Percentiles rank a stretch among this genome's conserved stretches.
Evolutionary conservation across 495 filamentous ascomycete species (phyloP).

Genomic region (Penicillium psychrofluorescens): DNA sequence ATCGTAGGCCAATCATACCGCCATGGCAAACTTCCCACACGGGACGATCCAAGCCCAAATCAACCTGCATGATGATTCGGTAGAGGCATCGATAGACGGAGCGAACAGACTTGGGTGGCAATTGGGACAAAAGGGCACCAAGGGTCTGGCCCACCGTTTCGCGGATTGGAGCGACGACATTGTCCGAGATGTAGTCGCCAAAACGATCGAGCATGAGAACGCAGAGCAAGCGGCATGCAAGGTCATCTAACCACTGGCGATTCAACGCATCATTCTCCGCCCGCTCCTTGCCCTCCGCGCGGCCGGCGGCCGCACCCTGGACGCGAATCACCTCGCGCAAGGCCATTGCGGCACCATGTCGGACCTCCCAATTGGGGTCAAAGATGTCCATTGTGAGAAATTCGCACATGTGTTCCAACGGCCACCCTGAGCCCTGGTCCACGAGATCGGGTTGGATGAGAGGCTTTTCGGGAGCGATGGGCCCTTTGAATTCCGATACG

Average conservation of each 20-base stretch:
- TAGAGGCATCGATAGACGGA: constrained; percentile 74
- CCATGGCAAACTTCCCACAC: constrained; percentile 96
- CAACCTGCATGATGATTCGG: constrained; percentile 85
- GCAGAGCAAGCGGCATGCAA: constrained; percentile 85
- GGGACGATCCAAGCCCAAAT: constrained; percentile 59
- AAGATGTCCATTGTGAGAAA: constrained; percentile 89
- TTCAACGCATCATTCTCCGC: constrained; percentile 73
- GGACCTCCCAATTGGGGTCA: constrained; percentile 88
- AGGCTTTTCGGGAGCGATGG: constrained; percentile 50
- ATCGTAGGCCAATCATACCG: constrained; percentile 92
- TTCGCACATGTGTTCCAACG: constrained; percentile 87
- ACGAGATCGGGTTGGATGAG: constrained; percentile 59
- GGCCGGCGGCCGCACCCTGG: constrained; percentile 87
- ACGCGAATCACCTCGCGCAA: constrained; percentile 86
- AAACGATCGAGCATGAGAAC: constrained; percentile 97
- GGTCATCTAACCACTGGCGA: constrained; percentile 79
- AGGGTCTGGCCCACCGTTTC: constrained; percentile 96
- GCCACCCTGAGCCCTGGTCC: constrained; percentile 72
- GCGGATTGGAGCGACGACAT: constrained; percentile 88
- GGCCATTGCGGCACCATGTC: constrained; percentile 96
- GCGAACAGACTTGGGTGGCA: constrained; percentile 67
- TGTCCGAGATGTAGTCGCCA: constrained; percentile 96
- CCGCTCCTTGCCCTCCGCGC: constrained; percentile 59
- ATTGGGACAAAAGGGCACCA: constrained; percentile 76
- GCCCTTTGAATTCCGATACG: constrained; percentile 92